Conservation (phyloP, 805 yeast species). For the Spathaspora hagerdaliae region DNA sequence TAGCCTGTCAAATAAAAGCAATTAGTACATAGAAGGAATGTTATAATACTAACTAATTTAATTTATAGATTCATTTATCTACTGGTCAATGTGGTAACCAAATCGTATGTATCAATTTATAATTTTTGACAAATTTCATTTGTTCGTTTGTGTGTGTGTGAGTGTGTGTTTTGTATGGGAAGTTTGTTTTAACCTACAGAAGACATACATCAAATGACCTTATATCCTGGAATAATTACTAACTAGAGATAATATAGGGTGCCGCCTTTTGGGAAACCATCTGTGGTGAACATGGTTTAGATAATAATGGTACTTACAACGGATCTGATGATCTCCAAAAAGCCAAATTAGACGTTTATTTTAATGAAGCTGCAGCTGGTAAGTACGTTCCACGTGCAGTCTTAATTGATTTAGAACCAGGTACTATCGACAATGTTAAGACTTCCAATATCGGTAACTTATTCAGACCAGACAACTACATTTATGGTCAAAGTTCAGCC, state of each 20-base stretch:
- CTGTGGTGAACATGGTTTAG: conserved; percentile 84
- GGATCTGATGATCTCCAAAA: conserved; percentile 43
- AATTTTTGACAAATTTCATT: not conserved
- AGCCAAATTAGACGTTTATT: conserved; percentile 72
- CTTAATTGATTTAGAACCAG: conserved; percentile 90
- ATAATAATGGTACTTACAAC: conserved; percentile 67
- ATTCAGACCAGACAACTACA: conserved; percentile 89
- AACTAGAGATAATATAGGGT: conserved; percentile 42
- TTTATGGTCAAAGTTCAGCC: conserved; percentile 87
- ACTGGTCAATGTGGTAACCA: conserved; percentile 99
- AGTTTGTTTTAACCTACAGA: too few relatives aligned
- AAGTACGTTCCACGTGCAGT: conserved; percentile 94
- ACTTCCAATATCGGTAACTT: conserved; percentile 77
- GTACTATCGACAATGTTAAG: conserved; percentile 83
- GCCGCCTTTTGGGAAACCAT: conserved; percentile 93
- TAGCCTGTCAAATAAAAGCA: too few relatives aligned
- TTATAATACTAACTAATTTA: conserved; percentile 3
- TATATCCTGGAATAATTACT: too few relatives aligned
- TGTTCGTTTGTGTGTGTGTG: not conserved
- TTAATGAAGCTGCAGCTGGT: conserved; percentile 80
- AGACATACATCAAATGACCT: too few relatives aligned
- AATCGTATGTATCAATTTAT: conserved; percentile 51
- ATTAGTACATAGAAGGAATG: too few relatives aligned
- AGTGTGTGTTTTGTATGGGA: not conserved
- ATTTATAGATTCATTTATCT: conserved; percentile 78